Conservation (phyloP, 23 red algal genomes). For the Gracilaria caudata region DNA sequence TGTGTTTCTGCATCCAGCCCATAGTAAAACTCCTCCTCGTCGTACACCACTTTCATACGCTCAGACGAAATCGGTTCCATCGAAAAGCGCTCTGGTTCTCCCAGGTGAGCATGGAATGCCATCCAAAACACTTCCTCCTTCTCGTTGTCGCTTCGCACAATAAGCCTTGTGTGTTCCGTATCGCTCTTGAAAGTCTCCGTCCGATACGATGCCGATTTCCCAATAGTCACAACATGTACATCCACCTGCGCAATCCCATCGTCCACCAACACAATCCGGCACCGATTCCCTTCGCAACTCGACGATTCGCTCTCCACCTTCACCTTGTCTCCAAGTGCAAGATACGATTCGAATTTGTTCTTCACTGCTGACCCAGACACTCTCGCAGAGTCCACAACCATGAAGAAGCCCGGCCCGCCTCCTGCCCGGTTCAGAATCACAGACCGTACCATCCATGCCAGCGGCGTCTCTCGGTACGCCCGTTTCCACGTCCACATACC, state of each 20-base stretch:
- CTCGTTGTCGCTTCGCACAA: conserved; percentile 17
- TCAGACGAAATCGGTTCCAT: conserved; percentile 1
- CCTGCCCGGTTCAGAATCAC: conserved; percentile 19
- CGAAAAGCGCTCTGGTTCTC: neutral
- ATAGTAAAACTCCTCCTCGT: conserved; percentile 29
- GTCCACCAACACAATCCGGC: conserved; percentile 21
- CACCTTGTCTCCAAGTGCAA: conserved; percentile 33
- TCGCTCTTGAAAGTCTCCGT: conserved; percentile 5
- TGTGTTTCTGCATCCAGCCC: conserved; percentile 13
- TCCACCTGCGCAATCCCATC: conserved; percentile 32
- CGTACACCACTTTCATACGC: conserved; percentile 13
- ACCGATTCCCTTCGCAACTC: conserved; percentile 13
- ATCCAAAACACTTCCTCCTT: conserved; percentile 28
- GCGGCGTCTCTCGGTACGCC: neutral
- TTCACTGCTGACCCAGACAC: neutral
- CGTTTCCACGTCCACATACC: conserved; percentile 58
- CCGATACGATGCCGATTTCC: neutral
- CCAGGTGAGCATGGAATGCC: conserved; percentile 33
- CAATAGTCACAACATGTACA: conserved; percentile 17
- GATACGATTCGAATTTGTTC: conserved; percentile 55
- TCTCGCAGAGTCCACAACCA: conserved; percentile 39
- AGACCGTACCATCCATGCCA: conserved; percentile 32
- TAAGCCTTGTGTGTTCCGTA: conserved; percentile 1
- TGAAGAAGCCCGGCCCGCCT: conserved; percentile 23
- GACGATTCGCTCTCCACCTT: conserved; percentile 28